Base-by-base conservation (phyloP, 345 rosid genomes). In the Populus euphratica region DNA sequence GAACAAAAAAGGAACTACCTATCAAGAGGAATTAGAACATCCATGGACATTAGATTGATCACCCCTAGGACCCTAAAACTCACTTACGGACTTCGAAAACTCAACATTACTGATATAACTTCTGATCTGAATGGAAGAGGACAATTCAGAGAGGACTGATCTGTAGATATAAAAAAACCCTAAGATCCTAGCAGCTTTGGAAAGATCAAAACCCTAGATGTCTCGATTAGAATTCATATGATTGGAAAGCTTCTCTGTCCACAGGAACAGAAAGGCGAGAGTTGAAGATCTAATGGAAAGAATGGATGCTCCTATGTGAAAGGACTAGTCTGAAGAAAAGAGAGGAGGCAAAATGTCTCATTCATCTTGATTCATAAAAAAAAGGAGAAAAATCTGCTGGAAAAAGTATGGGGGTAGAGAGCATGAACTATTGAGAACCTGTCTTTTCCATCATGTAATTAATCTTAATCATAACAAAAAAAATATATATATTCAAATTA, bases 251-350 rank as follows among this genome's bases (percentile, higher is more conserved):
- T 50, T 16, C n/a, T 65, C 69, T 35, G 10, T 65, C 69, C 29
- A n/a, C 25, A 5, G 31, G 38, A 18, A 7, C 38, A 56, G 76
- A 80, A 47, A 14, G n/a, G 25, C n/a, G 17, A 29, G 73, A 69
- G 72, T 33, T 54, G 74, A 78, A 44, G 85, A 89, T 82, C 89
- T 87, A 62, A 29, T 61, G 85, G 89, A 76, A 79, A 73, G 69
- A 35, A 29, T 49, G 70, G 75, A 73, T 70, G 72, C 72, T 69
- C 82, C 52, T 38, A 35, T 23, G 43, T 21, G 75, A 77, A 76
- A 78, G 66, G 72, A 78, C 65, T 69, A 21, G 73, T 69, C 77
- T 16, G 39, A 76, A 70, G 49, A 54, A 16, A 6, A 70, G 75
- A 36, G 29, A 13, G 17, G 23, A 65, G 21, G 54, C 63, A 54